Conservation (phyloP, 2,329 filamentous ascomycete species). For the Alternaria sp. region DNA sequence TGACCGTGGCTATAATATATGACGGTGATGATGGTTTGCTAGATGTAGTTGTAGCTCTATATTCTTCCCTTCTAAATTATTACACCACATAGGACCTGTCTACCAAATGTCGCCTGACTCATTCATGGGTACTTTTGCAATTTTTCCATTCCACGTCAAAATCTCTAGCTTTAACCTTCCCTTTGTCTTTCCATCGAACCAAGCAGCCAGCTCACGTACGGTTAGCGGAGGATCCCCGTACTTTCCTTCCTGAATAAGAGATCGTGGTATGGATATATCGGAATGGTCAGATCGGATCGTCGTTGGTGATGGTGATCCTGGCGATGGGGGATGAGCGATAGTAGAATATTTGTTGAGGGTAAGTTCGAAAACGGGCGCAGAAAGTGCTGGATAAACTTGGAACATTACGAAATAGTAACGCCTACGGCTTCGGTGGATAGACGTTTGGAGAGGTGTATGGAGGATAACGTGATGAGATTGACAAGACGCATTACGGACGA, state of each 20-base stretch:
- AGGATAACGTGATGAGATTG: no score
- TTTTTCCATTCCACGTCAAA: not conserved
- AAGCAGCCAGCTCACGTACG: not conserved
- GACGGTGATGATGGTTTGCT: no score
- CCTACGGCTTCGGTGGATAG: not conserved
- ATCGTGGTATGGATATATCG: not conserved
- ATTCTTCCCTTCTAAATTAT: no score
- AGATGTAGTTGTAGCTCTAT: no score
- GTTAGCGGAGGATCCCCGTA: not conserved
- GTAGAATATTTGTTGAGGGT: not conserved
- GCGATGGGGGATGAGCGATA: not conserved
- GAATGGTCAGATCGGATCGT: not conserved
- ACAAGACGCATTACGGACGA: no score
- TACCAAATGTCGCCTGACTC: not conserved
- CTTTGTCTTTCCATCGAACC: not conserved
- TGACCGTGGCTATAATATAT: no score
- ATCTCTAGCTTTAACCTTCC: not conserved
- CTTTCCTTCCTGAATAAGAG: not conserved
- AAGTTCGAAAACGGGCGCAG: fast-evolving
- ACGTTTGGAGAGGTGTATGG: not conserved
- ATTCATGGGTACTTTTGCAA: not conserved
- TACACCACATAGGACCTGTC: no score
- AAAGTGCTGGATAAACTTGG: not conserved
- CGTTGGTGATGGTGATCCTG: no score
- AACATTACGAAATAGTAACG: not conserved